Evolutionary conservation across 2,329 filamentous ascomycete species (phyloP).

Genomic region (Microsporum canis): DNA sequence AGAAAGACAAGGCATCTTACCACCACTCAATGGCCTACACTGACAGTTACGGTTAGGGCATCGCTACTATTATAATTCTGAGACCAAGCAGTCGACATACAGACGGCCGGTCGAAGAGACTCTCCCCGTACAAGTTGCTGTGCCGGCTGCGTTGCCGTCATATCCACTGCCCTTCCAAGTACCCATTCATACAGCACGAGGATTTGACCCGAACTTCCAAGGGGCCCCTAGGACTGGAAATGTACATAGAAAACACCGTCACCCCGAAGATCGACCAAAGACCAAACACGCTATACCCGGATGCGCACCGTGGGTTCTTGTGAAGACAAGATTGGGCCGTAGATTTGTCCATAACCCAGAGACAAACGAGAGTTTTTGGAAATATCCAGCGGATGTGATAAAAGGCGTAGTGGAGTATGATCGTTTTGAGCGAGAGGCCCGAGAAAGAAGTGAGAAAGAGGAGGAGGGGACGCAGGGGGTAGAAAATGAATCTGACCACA

Average conservation of each 20-base stretch:
- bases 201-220: conserved; percentile 35
- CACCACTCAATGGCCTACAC: not conserved
- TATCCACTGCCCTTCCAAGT: conserved; percentile 17
- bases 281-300: conserved; percentile 68
- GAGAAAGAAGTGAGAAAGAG: conserved; percentile 41
- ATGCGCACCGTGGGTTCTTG: conserved; percentile 75
- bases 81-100: conserved; percentile 79
- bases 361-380: conserved; percentile 89
- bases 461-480: conserved; percentile 15
- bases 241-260: conserved; percentile 47
- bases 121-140: conserved; percentile 15
- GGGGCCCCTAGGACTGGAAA: conserved; percentile 39
- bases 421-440: conserved; percentile 58
- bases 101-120: conserved; percentile 49
- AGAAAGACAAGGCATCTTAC: conserved; percentile 13
- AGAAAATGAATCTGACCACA: not conserved
- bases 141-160: conserved; percentile 2
- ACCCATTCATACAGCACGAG: conserved; percentile 19
- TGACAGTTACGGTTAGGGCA: conserved; percentile 45
- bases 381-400: conserved; percentile 78
- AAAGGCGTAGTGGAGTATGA: conserved; percentile 60
- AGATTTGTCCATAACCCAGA: conserved; percentile 81
- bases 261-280: conserved; percentile 68
- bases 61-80: conserved; percentile 74
- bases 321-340: conserved; percentile 82